Conservation (phyloP, 805 yeast genomes). For the Spathaspora sp. region DNA sequence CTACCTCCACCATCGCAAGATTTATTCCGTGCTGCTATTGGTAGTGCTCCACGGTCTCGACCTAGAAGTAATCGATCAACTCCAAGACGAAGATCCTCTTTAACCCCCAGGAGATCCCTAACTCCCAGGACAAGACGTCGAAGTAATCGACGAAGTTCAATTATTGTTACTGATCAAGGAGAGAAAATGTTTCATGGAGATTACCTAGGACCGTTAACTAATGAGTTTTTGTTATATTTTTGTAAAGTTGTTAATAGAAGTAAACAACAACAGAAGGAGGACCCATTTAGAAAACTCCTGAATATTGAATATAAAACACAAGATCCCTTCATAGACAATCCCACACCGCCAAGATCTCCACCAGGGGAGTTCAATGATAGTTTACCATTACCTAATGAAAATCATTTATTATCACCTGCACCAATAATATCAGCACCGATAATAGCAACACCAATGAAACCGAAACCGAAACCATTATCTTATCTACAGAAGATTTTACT, state of each 20-base stretch:
- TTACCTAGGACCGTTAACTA: constrained; percentile 34
- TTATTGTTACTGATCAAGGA: constrained; percentile 15
- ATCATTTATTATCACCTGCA: neutral
- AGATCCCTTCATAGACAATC: too few species aligned
- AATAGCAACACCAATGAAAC: neutral
- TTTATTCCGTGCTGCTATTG: too few species aligned
- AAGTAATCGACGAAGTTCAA: neutral
- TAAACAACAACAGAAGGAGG: neutral
- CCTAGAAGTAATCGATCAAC: neutral
- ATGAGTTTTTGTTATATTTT: constrained; percentile 32
- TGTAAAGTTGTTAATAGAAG: constrained; percentile 22
- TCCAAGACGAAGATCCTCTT: neutral
- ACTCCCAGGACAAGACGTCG: neutral
- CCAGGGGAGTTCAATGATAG: constrained; percentile 19
- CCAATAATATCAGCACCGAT: too few species aligned
- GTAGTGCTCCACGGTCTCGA: neutral
- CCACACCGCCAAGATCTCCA: neutral
- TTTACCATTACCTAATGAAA: constrained; percentile 21
- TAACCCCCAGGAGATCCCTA: neutral
- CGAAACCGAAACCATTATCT: constrained; percentile 14
- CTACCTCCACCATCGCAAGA: neutral
- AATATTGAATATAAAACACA: too few species aligned
- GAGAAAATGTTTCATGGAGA: constrained; percentile 22
- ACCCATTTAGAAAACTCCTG: neutral
- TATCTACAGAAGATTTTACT: constrained; percentile 31